Evolutionary conservation across 2,329 filamentous ascomycete genomes (phyloP), one percentile per base, ranked within the genome.

Genomic region (Microdochium nivale): DNA sequence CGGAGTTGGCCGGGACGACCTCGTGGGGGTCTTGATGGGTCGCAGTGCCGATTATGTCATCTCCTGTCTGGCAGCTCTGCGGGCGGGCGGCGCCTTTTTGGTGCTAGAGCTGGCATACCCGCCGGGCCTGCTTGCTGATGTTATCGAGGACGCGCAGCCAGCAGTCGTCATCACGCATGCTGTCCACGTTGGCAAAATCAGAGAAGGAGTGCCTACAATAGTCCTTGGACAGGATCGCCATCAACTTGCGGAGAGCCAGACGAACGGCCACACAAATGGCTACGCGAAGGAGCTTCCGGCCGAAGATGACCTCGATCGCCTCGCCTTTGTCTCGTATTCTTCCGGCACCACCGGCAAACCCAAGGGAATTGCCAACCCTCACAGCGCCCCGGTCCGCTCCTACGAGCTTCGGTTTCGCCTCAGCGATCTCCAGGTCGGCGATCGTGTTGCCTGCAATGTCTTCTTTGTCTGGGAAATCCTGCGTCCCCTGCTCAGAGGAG

Each of bases 391-490:
- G 0, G 83, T 91, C 1, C 76, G 80, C 25, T 91, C 87, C 7
- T 91, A 91, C 63, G 74, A 88, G 58, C 67, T 89, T 56, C 75
- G 88, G 65, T 91, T 91, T 61, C 73, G 70, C 10, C 66, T 91
- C 48, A 86, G 82, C 57, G 84, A 91, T 63, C 71, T 89, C 2
- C 68, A 77, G 19, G 84, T 83, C 0, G 87, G 87, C 16, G 88
- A 90, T 58, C 80, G 88, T 7, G 87, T 91, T 11, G 88, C 88
- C n/a, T 91, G 87, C 70, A 92, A 91, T 72, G 88, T 91, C 53
- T 92, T 91, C 67, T 92, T 92, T 63, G 77, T 91, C 47, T 92
- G 88, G 88, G 88, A 92, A 65, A 90, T 91, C 52, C 67, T 92
- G 51, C 84, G 88, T 4, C 88, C 88, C 9, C 72, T 92, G 46